phyloP scores from a whole-genome alignment of 129 eudicot genomes.

The Daucus carota region DH1_v3.0 NC_030383.2:10766501-10767000 shows the following conservation, averaged over 20 bases:
- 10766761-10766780: constrained; percentile 55
- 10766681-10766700: constrained; percentile 54
- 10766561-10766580: constrained; percentile 35
- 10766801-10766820: not conserved
- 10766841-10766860: not conserved
- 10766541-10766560: constrained; percentile 56
- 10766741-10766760: constrained; percentile 52
- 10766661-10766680: constrained; percentile 31
- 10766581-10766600: constrained; percentile 50
- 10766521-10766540: too few species aligned
- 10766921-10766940: not conserved
- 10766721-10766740: constrained; percentile 65
- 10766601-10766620: constrained; percentile 53
- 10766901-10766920: not conserved
- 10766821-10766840: not conserved
- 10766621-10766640: constrained; percentile 47
- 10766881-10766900: not conserved
- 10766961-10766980: not conserved
- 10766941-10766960: too few species aligned
- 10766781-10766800: constrained; percentile 4
- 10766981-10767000: not conserved
- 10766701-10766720: constrained; percentile 34
- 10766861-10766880: not conserved
- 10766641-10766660: constrained; percentile 40
- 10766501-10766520: too few species aligned